Conservation (phyloP, 2,329 filamentous ascomycete genomes). For the Rugonectria rugulosa region DNA sequence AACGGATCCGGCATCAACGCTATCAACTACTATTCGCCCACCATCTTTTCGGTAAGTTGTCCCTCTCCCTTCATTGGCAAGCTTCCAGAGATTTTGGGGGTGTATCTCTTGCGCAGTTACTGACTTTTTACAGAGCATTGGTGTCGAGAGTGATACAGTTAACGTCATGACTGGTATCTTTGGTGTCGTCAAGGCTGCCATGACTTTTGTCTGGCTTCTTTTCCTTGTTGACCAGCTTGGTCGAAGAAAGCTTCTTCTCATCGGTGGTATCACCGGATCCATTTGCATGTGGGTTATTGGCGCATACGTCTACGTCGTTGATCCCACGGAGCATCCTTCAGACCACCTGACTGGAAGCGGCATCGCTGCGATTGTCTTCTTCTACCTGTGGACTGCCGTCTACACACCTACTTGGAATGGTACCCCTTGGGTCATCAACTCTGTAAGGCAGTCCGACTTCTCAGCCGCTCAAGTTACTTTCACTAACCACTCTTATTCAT, state of each 20-base stretch:
- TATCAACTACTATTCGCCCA: conserved; percentile 36
- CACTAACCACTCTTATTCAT: conserved; percentile 13
- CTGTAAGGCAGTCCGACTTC: conserved; percentile 5
- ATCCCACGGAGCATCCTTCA: conserved; percentile 40
- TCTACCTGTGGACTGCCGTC: conserved; percentile 66
- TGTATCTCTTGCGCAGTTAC: background rate
- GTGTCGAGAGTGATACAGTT: conserved; percentile 28
- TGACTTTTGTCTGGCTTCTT: conserved; percentile 70
- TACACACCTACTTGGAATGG: conserved; percentile 69
- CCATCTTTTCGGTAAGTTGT: conserved; percentile 28
- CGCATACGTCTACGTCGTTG: conserved; percentile 59
- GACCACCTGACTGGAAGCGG: conserved; percentile 52
- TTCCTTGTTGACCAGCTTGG: conserved; percentile 66
- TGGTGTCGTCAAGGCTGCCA: conserved; percentile 70
- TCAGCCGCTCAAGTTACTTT: background rate
- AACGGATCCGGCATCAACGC: conserved; percentile 62
- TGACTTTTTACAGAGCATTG: conserved; percentile 22
- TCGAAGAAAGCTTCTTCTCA: conserved; percentile 61
- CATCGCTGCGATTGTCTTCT: conserved; percentile 69
- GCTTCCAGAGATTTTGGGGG: background rate
- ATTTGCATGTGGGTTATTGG: conserved; percentile 68
- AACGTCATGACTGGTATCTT: conserved; percentile 70
- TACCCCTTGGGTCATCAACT: conserved; percentile 68
- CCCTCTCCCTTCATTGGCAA: background rate
- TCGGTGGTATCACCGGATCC: conserved; percentile 65